A percentile compares a stretch with the other conserved stretches of the same genome.
These are phyloP conservation scores for Clavariopsis aquatica DNA, from an alignment of 495 filamentous ascomycete species.

Conservation along the genomic window DNA sequence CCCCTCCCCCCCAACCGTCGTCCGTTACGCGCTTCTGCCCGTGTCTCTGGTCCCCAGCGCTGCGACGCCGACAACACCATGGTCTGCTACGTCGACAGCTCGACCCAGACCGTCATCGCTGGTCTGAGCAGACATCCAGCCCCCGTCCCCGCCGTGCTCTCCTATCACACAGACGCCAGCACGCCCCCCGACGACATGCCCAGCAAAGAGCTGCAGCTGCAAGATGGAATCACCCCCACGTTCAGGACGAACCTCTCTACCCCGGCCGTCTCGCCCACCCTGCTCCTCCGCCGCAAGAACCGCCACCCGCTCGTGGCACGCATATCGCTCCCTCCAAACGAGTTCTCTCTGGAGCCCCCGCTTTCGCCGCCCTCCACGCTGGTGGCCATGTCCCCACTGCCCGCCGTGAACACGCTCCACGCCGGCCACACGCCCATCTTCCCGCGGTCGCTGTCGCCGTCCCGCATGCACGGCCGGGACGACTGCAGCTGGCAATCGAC, in stretches of 20 bases:
- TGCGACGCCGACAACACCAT: background rate
- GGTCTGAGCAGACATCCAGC: slow-evolving; percentile 22
- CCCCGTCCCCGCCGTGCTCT: slow-evolving; percentile 12
- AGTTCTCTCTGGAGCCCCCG: slow-evolving; percentile 12
- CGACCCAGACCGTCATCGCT: slow-evolving; percentile 18
- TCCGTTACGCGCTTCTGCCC: background rate
- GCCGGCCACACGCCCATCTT: slow-evolving; percentile 34
- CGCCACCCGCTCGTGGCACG: slow-evolving; percentile 14
- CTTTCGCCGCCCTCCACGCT: slow-evolving; percentile 13
- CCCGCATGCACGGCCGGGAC: background rate
- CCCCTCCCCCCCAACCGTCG: background rate
- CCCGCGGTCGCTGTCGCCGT: slow-evolving; percentile 22
- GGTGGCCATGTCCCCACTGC: slow-evolving; percentile 24
- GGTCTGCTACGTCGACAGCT: slow-evolving; percentile 24
- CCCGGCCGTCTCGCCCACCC: slow-evolving; percentile 1
- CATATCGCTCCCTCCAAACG: slow-evolving; percentile 17
- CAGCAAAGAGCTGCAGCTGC: slow-evolving; percentile 4
- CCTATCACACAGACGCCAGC: background rate
- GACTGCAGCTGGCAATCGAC: background rate
- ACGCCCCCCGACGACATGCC: slow-evolving; percentile 25
- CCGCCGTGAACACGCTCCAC: slow-evolving; percentile 26
- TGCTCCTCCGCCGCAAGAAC: slow-evolving; percentile 16
- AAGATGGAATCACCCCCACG: background rate
- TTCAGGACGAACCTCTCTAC: background rate
- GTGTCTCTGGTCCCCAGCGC: background rate